A percentile compares a stretch with the other conserved stretches of the same genome.
Conservation (phyloP, 345 rosid genomes). For the Pelargonium nanum region DNA sequence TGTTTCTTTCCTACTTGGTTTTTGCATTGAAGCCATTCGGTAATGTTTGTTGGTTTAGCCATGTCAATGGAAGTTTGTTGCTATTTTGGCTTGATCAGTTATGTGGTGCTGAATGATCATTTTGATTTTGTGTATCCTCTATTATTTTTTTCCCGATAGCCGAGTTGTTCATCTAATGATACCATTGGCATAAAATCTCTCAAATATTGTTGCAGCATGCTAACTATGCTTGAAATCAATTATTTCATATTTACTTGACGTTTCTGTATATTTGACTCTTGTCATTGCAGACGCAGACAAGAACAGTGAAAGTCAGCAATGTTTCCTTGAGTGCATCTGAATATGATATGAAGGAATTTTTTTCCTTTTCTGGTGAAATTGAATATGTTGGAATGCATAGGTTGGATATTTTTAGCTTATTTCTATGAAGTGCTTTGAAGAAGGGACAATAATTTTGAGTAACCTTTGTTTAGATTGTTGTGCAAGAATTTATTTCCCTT, state of each 20-base stretch:
- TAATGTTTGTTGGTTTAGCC: too few species aligned
- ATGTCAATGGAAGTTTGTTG: too few species aligned
- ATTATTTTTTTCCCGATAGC: too few species aligned
- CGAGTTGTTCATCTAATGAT: not conserved
- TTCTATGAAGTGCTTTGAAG: not conserved
- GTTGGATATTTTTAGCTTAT: not conserved
- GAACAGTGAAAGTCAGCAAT: slow-evolving; percentile 67
- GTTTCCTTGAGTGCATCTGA: slow-evolving; percentile 65
- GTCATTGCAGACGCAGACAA: slow-evolving; percentile 27
- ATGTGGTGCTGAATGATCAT: too few species aligned
- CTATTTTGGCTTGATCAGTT: too few species aligned
- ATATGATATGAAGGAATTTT: slow-evolving; percentile 77
- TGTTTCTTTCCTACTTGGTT: too few species aligned
- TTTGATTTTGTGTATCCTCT: too few species aligned
- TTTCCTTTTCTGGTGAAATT: slow-evolving; percentile 86
- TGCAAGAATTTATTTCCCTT: not conserved
- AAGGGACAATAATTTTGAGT: not conserved
- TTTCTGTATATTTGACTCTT: not conserved
- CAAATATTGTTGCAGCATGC: not conserved
- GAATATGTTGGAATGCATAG: slow-evolving; percentile 29
- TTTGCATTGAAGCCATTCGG: too few species aligned
- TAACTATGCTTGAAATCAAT: too few species aligned
- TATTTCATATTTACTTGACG: not conserved
- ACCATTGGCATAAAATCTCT: not conserved
- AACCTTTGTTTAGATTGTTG: not conserved